These are phyloP conservation scores for Ascosphaera aggregata DNA, from an alignment of 2,329 filamentous ascomycete genomes.

Conservation along the genomic window DNA sequence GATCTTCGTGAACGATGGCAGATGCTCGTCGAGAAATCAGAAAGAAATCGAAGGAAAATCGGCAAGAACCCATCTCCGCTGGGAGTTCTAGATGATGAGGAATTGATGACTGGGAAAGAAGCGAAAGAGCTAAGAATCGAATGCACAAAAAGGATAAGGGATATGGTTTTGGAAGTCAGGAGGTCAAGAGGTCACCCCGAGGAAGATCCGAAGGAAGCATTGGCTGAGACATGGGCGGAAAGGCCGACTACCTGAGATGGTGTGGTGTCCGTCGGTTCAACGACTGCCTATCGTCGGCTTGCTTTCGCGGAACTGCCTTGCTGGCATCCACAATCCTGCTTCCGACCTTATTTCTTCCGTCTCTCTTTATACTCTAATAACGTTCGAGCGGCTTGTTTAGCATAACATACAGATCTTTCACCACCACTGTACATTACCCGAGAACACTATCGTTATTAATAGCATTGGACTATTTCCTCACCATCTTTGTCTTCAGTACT, in stretches of 20 bases:
- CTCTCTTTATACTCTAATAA: too few relatives aligned
- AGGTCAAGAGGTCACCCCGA: slow-evolving; percentile 49
- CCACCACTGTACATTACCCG: too few relatives aligned
- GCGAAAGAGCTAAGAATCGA: slow-evolving; percentile 56
- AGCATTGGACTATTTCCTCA: too few relatives aligned
- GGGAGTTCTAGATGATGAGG: slow-evolving; percentile 36
- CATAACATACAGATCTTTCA: too few relatives aligned
- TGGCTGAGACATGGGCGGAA: slow-evolving; percentile 53
- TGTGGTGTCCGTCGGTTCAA: too few relatives aligned
- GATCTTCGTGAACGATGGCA: slow-evolving; percentile 55
- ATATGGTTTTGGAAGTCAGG: slow-evolving; percentile 60
- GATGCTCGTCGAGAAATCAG: slow-evolving; percentile 32
- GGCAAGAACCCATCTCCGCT: slow-evolving; percentile 13
- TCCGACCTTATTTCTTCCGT: too few relatives aligned
- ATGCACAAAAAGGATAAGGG: slow-evolving; percentile 52
- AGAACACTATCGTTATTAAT: too few relatives aligned
- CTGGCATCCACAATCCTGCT: too few relatives aligned
- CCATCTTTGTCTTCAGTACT: too few relatives aligned
- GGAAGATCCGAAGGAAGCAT: slow-evolving; percentile 50
- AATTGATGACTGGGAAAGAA: slow-evolving; percentile 46
- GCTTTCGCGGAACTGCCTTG: background rate
- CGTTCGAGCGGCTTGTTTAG: too few relatives aligned
- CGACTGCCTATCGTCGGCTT: background rate
- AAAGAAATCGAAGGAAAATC: slow-evolving; percentile 20
- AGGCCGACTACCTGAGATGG: background rate